Evolutionary conservation across 176 grass and related monocot genomes (phyloP), one percentile per base, ranked within the genome.

Genomic region (Cenchrus americanus): DNA sequence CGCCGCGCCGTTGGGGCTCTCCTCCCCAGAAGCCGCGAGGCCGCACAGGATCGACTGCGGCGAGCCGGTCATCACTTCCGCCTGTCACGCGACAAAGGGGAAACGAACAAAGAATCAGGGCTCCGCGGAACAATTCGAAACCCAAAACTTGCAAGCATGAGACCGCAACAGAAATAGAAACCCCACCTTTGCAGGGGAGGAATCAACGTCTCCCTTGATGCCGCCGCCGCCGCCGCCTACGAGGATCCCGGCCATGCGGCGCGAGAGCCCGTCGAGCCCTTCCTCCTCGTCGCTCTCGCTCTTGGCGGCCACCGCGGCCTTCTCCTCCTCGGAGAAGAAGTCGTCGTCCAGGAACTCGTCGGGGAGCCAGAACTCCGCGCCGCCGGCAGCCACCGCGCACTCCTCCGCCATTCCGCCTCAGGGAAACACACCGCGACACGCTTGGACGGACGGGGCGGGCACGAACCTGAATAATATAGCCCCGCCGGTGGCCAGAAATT

Each of bases 11-110:
- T 82, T 88, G 30, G 97, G 91, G 76, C 97, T 99, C 14, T 90
- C 91, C 18, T 92, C 90, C 22, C 71, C 83, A 0, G 88, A 95
- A 0, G 66, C 66, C 66, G 58, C 58, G 8, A 89, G 79, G 22
- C 64, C 80, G 41, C 84, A 96, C 40, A 99, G 73, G 48, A 90
- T 96, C 12, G 97, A 96, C 46, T 99, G 93, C 52, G 93, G 97
- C 26, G 93, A 99, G 9, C 93, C 83, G 8, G 79, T 66, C 81
- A 92, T 84, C 52, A 78, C 80, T 78, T 85, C 48, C 54, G 26
- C 71, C 93, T 90, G 9, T 21, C 8, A 66, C 11, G 27, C 4
- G 40, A 37, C 27, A 4, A 37, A 55, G 18, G 10, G 18, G 47
- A 49, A 13, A 49, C 47, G 9, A 48, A 0, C 10, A 14, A 30